Percentiles rank a stretch among this genome's conserved stretches.
These are phyloP conservation scores for Stagonosporopsis vannaccii DNA, from an alignment of 2,329 filamentous ascomycete genomes.

Conservation along the genomic window DNA sequence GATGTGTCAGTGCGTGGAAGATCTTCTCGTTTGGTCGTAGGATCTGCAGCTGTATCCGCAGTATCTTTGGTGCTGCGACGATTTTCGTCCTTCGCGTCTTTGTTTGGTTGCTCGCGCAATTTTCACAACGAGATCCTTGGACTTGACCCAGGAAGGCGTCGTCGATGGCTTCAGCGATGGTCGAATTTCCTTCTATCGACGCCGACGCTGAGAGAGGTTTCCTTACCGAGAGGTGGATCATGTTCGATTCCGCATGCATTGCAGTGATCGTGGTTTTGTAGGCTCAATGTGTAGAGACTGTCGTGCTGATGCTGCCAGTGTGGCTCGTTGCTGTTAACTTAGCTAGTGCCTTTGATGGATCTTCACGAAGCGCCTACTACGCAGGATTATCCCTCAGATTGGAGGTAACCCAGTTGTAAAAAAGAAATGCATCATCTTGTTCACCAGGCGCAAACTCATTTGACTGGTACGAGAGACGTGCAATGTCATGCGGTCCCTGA, in stretches of 20 bases:
- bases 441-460: neutral
- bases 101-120: neutral
- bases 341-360: neutral
- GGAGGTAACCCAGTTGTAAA: neutral
- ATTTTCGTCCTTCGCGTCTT: neutral
- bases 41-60: neutral
- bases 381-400: neutral
- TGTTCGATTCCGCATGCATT: neutral
- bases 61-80: neutral
- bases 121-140: neutral
- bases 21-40: neutral
- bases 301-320: neutral
- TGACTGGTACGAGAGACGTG: neutral
- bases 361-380: neutral
- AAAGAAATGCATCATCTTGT: neutral
- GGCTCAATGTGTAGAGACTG: neutral
- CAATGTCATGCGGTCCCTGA: neutral
- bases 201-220: neutral
- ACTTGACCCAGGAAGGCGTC: neutral
- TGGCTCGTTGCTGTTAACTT: neutral
- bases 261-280: neutral
- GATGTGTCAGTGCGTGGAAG: neutral
- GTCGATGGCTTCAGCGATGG: neutral
- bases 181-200: neutral
- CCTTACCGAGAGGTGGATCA: neutral